Evolutionary conservation across 768 basidiomycete genomes (phyloP).

Genomic region (Lentinula lateritia): DNA sequence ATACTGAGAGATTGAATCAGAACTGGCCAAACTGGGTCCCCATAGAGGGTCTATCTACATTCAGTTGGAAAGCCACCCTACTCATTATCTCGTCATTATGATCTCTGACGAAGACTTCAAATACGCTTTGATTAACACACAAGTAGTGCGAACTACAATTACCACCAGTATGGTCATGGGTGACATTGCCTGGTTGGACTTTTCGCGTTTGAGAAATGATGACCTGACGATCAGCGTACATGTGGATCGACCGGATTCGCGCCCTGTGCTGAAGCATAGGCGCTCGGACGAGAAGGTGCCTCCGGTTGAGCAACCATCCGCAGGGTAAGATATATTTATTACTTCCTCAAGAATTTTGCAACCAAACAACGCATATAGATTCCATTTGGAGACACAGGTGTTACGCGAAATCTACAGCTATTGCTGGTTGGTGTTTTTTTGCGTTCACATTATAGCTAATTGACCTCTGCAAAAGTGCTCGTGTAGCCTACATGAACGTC

Average conservation of each 20-base stretch:
- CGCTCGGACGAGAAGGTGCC: constrained; percentile 7
- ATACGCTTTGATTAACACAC: constrained; percentile 75
- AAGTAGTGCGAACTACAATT: constrained; percentile 46
- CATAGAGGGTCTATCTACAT: constrained; percentile 61
- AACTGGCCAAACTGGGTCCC: constrained; percentile 68
- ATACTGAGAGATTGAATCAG: constrained; percentile 27
- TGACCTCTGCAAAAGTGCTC: constrained; percentile 47
- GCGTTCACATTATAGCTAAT: not conserved
- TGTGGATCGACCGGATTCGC: constrained; percentile 20
- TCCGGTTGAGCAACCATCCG: not conserved
- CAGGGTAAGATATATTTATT: constrained; percentile 12
- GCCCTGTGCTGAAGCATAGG: constrained; percentile 18
- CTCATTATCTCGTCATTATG: constrained; percentile 81
- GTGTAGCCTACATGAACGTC: constrained; percentile 85
- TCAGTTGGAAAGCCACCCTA: constrained; percentile 69
- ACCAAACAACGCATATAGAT: constrained; percentile 31
- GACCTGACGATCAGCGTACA: constrained; percentile 18
- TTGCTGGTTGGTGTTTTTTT: constrained; percentile 55
- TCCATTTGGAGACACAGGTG: constrained; percentile 67
- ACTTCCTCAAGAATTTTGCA: not conserved
- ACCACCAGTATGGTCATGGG: constrained; percentile 62
- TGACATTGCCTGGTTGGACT: constrained; percentile 77
- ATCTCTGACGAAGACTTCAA: constrained; percentile 73
- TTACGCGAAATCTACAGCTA: constrained; percentile 80
- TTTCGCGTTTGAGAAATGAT: constrained; percentile 56